A percentile compares a stretch with the other conserved stretches of the same genome.
Conservation (phyloP, 2,329 filamentous ascomycete genomes). For the Sporothrix luriei region DNA sequence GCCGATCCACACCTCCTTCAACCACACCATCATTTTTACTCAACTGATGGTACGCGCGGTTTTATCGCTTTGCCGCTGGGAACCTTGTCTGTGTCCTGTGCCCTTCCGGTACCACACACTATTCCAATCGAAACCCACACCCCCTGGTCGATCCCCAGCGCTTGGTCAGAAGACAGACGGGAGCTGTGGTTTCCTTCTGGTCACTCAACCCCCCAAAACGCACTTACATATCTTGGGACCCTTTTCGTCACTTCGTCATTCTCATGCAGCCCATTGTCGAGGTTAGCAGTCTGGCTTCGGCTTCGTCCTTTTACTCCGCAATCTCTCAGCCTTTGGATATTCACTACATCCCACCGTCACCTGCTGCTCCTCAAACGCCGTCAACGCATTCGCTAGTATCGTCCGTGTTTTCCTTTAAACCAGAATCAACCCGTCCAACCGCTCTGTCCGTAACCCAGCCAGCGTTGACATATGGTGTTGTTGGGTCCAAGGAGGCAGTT, state of each 20-base stretch:
- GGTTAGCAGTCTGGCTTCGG: conserved; percentile 76
- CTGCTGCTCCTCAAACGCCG: neutral
- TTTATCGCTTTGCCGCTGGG: conserved; percentile 29
- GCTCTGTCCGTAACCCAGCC: conserved; percentile 35
- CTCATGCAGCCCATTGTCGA: conserved; percentile 55
- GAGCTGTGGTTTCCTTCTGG: neutral
- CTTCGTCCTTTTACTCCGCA: conserved; percentile 81
- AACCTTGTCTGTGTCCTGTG: neutral
- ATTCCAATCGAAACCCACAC: neutral
- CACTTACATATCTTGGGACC: conserved; percentile 25
- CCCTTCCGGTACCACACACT: conserved; percentile 6
- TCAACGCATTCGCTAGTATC: neutral
- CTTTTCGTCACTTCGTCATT: conserved; percentile 16
- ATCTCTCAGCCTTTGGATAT: conserved; percentile 78
- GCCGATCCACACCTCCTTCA: conserved; percentile 23
- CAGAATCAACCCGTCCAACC: conserved; percentile 33
- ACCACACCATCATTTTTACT: conserved; percentile 22
- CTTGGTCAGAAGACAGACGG: conserved; percentile 31
- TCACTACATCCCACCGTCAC: conserved; percentile 58
- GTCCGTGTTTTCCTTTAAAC: neutral
- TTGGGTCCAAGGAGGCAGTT: conserved; percentile 43
- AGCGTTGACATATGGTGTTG: conserved; percentile 50
- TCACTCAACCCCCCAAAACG: conserved; percentile 18
- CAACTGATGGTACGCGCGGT: conserved; percentile 2
- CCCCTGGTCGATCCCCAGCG: conserved; percentile 29